Percentiles rank a stretch among this genome's conserved stretches.
Evolutionary conservation across 768 basidiomycete species (phyloP).

Genomic region (Clitopilus hobsonii): DNA sequence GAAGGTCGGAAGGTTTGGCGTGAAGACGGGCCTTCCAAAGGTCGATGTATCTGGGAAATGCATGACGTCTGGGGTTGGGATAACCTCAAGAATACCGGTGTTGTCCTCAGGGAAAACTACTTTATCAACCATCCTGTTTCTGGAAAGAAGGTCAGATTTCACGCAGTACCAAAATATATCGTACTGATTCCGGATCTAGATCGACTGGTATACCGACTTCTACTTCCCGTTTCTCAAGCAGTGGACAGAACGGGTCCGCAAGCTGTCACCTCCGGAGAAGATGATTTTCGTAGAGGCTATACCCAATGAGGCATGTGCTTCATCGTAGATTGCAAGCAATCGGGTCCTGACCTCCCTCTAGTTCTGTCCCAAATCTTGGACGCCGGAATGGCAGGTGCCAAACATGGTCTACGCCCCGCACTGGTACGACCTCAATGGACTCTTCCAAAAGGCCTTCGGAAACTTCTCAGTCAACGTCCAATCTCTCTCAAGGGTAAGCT

Average conservation of each 20-base stretch:
- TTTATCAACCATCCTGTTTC: conserved; percentile 68
- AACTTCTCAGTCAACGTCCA: conserved; percentile 92
- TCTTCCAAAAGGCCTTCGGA: conserved; percentile 82
- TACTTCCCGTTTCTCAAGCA: conserved; percentile 72
- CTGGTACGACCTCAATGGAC: conserved; percentile 81
- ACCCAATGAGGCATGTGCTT: conserved; percentile 97
- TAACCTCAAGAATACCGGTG: conserved; percentile 52
- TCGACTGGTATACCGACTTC: conserved; percentile 85
- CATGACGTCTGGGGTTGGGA: conserved; percentile 96
- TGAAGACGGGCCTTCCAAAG: conserved; percentile 64
- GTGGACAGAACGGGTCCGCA: conserved; percentile 62
- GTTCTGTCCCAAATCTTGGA: conserved; percentile 82
- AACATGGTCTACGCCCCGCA: conserved; percentile 35
- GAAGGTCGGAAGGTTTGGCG: conserved; percentile 63
- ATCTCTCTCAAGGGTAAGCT: conserved; percentile 77
- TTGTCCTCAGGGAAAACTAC: conserved; percentile 81
- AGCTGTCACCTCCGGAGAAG: conserved; percentile 44
- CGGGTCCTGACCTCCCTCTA: conserved; percentile 27
- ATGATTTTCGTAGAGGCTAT: conserved; percentile 80
- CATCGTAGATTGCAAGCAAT: too few species aligned
- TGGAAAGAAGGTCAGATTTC: conserved; percentile 47
- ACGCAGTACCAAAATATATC: not conserved
- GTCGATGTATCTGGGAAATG: conserved; percentile 81
- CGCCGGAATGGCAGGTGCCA: conserved; percentile 49
- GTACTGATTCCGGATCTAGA: conserved; percentile 26